These are phyloP conservation scores for Pythium rhizo-oryzae DNA, from an alignment of 352 stramenopile species.

Conservation along the genomic window DNA sequence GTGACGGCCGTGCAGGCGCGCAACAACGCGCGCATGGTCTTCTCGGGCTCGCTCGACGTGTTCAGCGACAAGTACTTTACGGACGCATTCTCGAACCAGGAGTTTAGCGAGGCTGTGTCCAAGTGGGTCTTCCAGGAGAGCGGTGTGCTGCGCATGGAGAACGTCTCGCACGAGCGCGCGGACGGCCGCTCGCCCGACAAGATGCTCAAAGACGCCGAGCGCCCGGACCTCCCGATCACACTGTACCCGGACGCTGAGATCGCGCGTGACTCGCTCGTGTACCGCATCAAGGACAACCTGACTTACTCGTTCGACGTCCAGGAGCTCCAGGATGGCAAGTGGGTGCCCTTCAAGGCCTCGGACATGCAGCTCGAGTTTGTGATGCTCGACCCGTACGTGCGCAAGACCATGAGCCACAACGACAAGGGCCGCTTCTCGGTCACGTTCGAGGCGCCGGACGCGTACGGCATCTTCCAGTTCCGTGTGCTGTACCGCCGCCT, in stretches of 20 bases:
- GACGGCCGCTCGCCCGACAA: slow-evolving; percentile 85
- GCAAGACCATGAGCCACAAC: slow-evolving; percentile 84
- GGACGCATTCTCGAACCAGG: slow-evolving; percentile 70
- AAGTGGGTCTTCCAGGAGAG: slow-evolving; percentile 90
- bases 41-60: slow-evolving; percentile 86
- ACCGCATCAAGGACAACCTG: slow-evolving; percentile 94
- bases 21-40: slow-evolving; percentile 91
- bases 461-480: slow-evolving; percentile 95
- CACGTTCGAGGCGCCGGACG: slow-evolving; percentile 89
- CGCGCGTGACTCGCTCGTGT: slow-evolving; percentile 90
- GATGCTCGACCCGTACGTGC: slow-evolving; percentile 93
- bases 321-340: slow-evolving; percentile 81
- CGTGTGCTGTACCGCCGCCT: slow-evolving; percentile 90
- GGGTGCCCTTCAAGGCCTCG: slow-evolving; percentile 73
- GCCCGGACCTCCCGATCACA: slow-evolving; percentile 87
- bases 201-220: slow-evolving; percentile 89
- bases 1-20: slow-evolving; percentile 87
- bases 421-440: slow-evolving; percentile 75
- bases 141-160: slow-evolving; percentile 86
- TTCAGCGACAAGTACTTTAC: slow-evolving; percentile 90
- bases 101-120: slow-evolving; percentile 68
- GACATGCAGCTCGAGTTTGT: slow-evolving; percentile 95
- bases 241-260: slow-evolving; percentile 89
- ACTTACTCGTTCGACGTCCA: slow-evolving; percentile 92
- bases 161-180: slow-evolving; percentile 84